Base-by-base conservation (phyloP, 192 early-diverging fungal species). In the Coemansia reversa region DNA sequence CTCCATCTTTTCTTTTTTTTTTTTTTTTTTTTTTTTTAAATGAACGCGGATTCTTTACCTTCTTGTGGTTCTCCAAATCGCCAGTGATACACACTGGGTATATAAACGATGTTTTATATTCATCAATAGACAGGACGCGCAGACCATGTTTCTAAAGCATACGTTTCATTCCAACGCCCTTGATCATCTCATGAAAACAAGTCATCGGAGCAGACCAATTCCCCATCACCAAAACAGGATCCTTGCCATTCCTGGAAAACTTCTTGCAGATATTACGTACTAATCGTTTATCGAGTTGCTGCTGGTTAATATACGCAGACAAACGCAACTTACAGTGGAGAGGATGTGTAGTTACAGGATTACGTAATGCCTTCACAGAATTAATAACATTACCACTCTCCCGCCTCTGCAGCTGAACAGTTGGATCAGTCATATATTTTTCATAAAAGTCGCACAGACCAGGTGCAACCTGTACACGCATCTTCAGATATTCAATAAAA, bases 201-300 rank as follows among this genome's bases (percentile, higher is more conserved):
- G 14, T 14, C 52, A 53, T 53, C 4, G 52, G 52, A 22, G 28
- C 20, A 27, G 52, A 53, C 52, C 52, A 53, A 53, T 53, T n/a
- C 7, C 51, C 51, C 51, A 52, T 52, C 22, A 52, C 24, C 19
- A 52, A 25, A 14, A 52, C 51, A 14, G 24, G 19, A 14, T 52
- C 18, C 7, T 25, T n/a, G 11, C 51, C 51, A 27, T 27, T 27
- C 27, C 3, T 27, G 27, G 27, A 27, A 14, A 25, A 25, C 24
- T 12, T 25, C 19, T 20, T 7, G 24, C 24, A 25, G 24, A 52
- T 20, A 25, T 52, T 52, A 20, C 7, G 19, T 14, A 24, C 51
- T 7, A 52, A n/a, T n/a, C 51, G 51, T 25, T 24, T 6, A 14
- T 52, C 51, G 19, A 7, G 3, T 27, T 56, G 55, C 28, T 56